Base-by-base conservation (phyloP, 2,329 filamentous ascomycete species). In the Triangularia setosa region DNA sequence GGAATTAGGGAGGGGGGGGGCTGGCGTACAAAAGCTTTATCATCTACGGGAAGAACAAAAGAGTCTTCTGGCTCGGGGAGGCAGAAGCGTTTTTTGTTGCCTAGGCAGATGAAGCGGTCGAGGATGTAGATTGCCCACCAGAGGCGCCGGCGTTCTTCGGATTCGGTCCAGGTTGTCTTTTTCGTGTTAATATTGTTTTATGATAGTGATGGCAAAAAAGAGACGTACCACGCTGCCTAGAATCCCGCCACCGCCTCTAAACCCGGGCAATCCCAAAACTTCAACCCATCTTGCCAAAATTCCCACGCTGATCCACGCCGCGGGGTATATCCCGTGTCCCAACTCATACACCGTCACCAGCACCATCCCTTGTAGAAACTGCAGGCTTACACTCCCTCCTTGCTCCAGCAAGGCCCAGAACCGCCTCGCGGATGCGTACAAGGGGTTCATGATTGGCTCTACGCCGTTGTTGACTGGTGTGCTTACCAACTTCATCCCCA, bases 41-140 rank as follows among this genome's bases (percentile, higher is more conserved):
- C 80, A 56, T 77, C 73, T 6, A 74, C 74, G 0, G 78, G 77
- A 0, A 79, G 73, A 12, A 25, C n/a, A 58, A 71, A 61, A 14
- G 73, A 70, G 23, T 66, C 66, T 1, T 60, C 44, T 1, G 72
- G 71, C 3, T 71, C 68, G 0, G 68, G 64, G 14, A 67, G 48
- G n/a, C 67, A 27, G 33, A 68, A 71, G 3, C 69, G 67, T 24
- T 65, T 69, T 61, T 72, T 73, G 66, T 65, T 70, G 11, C 75
- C 74, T 7, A 76, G 56, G 12, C 69, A 72, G 8, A 76, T 65
- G 24, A 69, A 55, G 64, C 79, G 75, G 64, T 84, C 81, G 6
- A 82, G 72, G 18, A 82, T 72, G 60, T 81, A 75, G 11, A 82
- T 77, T 30, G 74, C 79, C 81, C 82, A 84, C 80, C 80, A 83